Percentiles rank a stretch among this genome's conserved stretches.
Conservation (phyloP, 2,329 filamentous ascomycete genomes). For the Aspergillus arachidicola region DNA sequence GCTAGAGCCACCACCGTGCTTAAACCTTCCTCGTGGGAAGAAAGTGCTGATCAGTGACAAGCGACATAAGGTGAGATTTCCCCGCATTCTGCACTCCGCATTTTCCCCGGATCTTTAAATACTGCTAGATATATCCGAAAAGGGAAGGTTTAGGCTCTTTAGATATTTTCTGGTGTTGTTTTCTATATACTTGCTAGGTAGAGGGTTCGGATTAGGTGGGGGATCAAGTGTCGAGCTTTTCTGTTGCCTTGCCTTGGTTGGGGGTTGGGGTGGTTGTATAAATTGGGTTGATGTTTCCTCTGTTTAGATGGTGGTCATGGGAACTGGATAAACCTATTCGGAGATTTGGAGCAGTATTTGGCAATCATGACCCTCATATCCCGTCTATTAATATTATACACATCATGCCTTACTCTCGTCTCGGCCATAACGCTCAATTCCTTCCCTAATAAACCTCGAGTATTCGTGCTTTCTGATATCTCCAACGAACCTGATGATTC, state of each 20-base stretch:
- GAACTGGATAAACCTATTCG: neutral
- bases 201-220: no score
- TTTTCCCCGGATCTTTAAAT: neutral
- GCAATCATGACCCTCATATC: neutral
- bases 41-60: neutral
- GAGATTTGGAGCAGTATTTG: neutral
- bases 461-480: constrained; percentile 9
- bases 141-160: neutral
- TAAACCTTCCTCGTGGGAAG: neutral
- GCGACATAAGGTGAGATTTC: neutral
- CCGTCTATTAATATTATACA: neutral
- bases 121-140: neutral
- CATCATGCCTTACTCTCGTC: neutral
- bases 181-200: neutral
- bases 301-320: neutral
- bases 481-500: constrained; percentile 9
- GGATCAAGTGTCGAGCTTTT: neutral
- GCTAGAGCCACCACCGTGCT: neutral
- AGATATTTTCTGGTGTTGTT: neutral
- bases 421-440: neutral
- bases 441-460: constrained; percentile 24
- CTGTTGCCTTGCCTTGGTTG: neutral
- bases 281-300: neutral
- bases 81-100: constrained; percentile 4
- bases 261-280: neutral